phyloP scores from a whole-genome alignment of 2,329 filamentous ascomycete species.

The Plenodomus lindquistii region DNA sequence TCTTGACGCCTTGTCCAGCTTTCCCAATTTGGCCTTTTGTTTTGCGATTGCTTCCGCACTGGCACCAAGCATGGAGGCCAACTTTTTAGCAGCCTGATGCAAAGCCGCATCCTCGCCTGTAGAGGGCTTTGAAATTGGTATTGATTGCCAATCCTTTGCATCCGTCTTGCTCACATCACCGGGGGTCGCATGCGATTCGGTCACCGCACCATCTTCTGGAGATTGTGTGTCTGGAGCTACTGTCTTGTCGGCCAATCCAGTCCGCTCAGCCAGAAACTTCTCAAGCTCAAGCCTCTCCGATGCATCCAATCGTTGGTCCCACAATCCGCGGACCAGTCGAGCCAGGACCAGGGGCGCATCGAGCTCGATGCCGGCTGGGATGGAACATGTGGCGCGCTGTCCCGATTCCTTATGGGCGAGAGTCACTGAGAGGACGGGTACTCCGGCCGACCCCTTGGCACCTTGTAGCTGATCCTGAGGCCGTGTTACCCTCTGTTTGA shows the following conservation, averaged over 20 bases:
- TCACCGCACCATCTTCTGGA: conserved; percentile 5
- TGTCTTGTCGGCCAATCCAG: conserved; percentile 6
- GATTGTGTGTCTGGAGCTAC: conserved; percentile 2
- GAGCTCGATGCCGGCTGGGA: conserved; percentile 21
- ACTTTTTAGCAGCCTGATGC: too few species aligned
- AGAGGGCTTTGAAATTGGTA: neutral
- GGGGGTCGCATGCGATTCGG: neutral
- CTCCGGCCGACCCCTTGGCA: conserved; percentile 8
- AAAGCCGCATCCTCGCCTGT: neutral
- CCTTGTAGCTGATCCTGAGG: conserved; percentile 34
- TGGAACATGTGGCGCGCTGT: conserved; percentile 28
- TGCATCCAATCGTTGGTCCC: conserved; percentile 27
- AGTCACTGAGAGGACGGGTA: conserved; percentile 24
- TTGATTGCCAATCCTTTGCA: neutral
- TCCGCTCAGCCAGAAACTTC: conserved; percentile 21
- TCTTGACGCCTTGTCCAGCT: neutral
- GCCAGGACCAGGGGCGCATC: conserved; percentile 26
- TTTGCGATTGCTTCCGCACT: conserved; percentile 13
- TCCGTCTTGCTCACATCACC: neutral
- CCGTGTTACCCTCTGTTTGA: conserved; percentile 55
- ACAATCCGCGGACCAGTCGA: conserved; percentile 29
- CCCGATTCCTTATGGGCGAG: conserved; percentile 28
- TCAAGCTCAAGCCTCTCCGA: conserved; percentile 27
- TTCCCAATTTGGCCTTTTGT: conserved; percentile 15
- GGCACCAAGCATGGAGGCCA: too few species aligned